A percentile compares a stretch with the other conserved stretches of the same genome.
These are phyloP conservation scores for Candida golubevii DNA, from an alignment of 805 yeast genomes.

Conservation along the genomic window DNA sequence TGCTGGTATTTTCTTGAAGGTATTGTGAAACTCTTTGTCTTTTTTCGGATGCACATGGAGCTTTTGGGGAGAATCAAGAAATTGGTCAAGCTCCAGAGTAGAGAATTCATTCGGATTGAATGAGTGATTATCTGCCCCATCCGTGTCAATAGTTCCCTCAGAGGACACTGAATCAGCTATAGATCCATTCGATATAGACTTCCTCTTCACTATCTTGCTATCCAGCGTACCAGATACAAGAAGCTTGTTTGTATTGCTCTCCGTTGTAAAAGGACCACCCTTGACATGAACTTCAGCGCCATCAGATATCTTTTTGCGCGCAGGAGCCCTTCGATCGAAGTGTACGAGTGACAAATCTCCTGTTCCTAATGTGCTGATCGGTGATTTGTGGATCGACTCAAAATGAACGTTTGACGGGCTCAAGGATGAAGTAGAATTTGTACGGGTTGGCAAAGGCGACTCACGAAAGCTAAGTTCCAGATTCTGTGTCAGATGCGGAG, in stretches of 20 bases:
- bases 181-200: constrained; percentile 15
- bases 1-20: constrained; percentile 49
- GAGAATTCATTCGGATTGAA: constrained; percentile 14
- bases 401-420: constrained; percentile 39
- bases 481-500: not conserved
- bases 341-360: constrained; percentile 41
- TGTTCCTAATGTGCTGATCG: constrained; percentile 45
- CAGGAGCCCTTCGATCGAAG: constrained; percentile 13
- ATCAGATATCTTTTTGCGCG: not conserved
- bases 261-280: constrained; percentile 13
- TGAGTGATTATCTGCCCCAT: constrained; percentile 14
- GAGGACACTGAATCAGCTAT: constrained; percentile 8
- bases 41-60: constrained; percentile 31
- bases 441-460: not conserved
- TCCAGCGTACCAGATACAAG: constrained; percentile 17
- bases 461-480: constrained; percentile 1
- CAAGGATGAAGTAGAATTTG: constrained; percentile 1
- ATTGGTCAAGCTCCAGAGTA: constrained; percentile 11
- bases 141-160: constrained; percentile 10
- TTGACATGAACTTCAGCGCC: constrained; percentile 5
- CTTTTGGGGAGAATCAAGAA: constrained; percentile 7
- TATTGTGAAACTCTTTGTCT: constrained; percentile 56
- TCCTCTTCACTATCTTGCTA: constrained; percentile 19
- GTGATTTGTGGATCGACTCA: constrained; percentile 43
- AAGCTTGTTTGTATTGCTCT: constrained; percentile 20